A percentile compares a stretch with the other conserved stretches of the same genome.
Conservation (phyloP, 2,329 filamentous ascomycete species). For the Tolypocladium inflatum region DNA sequence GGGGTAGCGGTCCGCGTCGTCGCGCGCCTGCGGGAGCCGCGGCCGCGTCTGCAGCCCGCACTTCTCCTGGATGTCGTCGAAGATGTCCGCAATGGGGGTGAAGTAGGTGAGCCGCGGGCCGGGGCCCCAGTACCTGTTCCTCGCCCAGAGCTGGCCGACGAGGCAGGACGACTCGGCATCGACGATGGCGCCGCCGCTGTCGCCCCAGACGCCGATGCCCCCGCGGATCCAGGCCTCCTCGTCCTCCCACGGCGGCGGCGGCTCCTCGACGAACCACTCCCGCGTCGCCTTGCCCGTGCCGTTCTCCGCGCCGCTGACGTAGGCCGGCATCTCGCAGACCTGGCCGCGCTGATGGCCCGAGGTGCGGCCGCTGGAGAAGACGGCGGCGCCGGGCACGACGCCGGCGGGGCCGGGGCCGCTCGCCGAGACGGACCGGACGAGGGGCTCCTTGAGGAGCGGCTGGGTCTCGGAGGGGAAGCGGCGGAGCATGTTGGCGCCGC, state of each 20-base stretch:
- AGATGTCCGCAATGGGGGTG: constrained; percentile 32
- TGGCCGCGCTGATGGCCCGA: constrained; percentile 32
- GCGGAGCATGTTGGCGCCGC: constrained; percentile 29
- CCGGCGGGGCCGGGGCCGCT: constrained; percentile 2
- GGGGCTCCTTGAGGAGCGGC: constrained; percentile 18
- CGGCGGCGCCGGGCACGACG: constrained; percentile 23
- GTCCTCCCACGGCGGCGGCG: constrained; percentile 19
- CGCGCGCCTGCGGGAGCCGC: constrained; percentile 28
- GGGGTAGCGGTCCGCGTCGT: constrained; percentile 29
- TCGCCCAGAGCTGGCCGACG: constrained; percentile 34
- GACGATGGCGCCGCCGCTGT: constrained; percentile 34
- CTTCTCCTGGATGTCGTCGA: constrained; percentile 36
- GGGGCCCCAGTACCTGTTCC: constrained; percentile 31
- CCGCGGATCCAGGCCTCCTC: constrained; percentile 35
- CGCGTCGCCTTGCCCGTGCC: constrained; percentile 31
- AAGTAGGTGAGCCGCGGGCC: constrained; percentile 32
- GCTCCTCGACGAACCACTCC: constrained; percentile 37
- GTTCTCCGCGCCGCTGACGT: constrained; percentile 27
- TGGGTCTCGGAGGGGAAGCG: constrained; percentile 27
- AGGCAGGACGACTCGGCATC: constrained; percentile 27
- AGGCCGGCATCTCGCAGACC: constrained; percentile 32
- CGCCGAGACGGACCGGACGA: constrained; percentile 17
- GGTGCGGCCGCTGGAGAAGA: constrained; percentile 31
- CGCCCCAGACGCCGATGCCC: constrained; percentile 33
- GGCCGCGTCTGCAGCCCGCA: constrained; percentile 29